Evolutionary conservation across 306 rosid genomes (phyloP).

Genomic region (Alnus glutinosa): DNA sequence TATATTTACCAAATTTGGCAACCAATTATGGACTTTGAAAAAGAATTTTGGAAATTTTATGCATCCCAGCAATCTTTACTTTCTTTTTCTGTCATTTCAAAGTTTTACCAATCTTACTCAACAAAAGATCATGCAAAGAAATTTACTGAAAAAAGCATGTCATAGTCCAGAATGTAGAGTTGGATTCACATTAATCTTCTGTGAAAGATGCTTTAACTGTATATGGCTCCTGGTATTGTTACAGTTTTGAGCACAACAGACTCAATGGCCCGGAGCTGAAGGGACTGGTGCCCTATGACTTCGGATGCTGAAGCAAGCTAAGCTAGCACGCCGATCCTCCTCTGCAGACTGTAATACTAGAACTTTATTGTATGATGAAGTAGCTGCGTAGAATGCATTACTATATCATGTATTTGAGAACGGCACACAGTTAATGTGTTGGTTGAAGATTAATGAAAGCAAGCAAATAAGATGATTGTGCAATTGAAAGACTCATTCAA

Average conservation of each 20-base stretch:
- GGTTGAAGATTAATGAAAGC: slow-evolving; percentile 15
- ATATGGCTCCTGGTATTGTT: slow-evolving; percentile 13
- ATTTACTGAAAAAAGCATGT: not conserved
- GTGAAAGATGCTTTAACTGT: not conserved
- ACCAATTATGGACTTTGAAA: not conserved
- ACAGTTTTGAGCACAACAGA: slow-evolving; percentile 77
- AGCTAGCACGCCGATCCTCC: slow-evolving; percentile 11
- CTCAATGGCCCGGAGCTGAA: slow-evolving; percentile 85
- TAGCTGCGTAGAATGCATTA: slow-evolving; percentile 14
- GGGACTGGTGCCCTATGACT: slow-evolving; percentile 85
- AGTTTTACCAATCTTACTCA: not conserved
- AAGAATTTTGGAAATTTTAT: not conserved
- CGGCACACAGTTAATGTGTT: slow-evolving; percentile 7
- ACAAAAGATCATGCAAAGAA: not conserved
- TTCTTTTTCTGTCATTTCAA: not conserved
- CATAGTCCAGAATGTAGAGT: not conserved
- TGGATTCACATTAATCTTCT: not conserved
- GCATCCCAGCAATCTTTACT: not conserved
- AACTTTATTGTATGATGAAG: slow-evolving; percentile 23
- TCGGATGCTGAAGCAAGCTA: slow-evolving; percentile 65
- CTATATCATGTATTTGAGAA: slow-evolving; percentile 18
- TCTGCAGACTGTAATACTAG: slow-evolving; percentile 1
- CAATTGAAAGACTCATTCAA: not conserved
- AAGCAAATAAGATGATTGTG: slow-evolving; percentile 25
- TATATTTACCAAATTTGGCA: not conserved